These are phyloP conservation scores for Bacidia gigantensis DNA, from an alignment of 495 filamentous ascomycete species.

Conservation along the genomic window DNA sequence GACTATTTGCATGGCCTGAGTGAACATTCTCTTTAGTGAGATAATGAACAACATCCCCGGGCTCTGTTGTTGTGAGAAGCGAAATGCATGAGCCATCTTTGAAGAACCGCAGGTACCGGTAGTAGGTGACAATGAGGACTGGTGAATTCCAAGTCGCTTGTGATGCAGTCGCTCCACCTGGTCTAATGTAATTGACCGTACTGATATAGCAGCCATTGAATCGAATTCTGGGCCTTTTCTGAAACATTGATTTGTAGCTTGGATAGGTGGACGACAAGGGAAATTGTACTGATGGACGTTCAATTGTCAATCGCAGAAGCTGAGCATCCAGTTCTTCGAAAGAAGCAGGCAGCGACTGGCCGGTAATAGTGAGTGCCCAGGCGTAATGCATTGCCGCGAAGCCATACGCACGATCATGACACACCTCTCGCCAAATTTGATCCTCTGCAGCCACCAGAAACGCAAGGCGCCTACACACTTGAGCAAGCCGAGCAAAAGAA, in stretches of 20 bases:
- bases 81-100: conserved; percentile 72
- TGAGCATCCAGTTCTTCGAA: conserved; percentile 21
- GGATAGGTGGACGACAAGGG: conserved; percentile 12
- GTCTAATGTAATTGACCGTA: conserved; percentile 85
- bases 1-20: conserved; percentile 21
- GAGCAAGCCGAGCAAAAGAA: conserved; percentile 60
- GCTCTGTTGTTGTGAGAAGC: conserved; percentile 66
- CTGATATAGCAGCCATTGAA: conserved; percentile 93
- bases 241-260: conserved; percentile 55
- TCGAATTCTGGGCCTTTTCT: conserved; percentile 67
- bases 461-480: conserved; percentile 77
- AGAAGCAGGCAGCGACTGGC: conserved; percentile 38
- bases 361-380: conserved; percentile 50
- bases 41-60: conserved; percentile 67
- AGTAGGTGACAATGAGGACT: conserved; percentile 94
- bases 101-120: conserved; percentile 90
- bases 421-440: conserved; percentile 74
- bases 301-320: neutral
- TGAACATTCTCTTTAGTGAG: conserved; percentile 41
- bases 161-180: conserved; percentile 50
- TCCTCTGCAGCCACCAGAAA: conserved; percentile 77
- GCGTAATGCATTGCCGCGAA: conserved; percentile 77
- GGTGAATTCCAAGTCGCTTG: conserved; percentile 62
- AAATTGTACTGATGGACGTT: neutral
- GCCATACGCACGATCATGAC: conserved; percentile 54